phyloP scores from a whole-genome alignment of 139 green algal species.

The Limnomonas spitsbergensis region DNA sequence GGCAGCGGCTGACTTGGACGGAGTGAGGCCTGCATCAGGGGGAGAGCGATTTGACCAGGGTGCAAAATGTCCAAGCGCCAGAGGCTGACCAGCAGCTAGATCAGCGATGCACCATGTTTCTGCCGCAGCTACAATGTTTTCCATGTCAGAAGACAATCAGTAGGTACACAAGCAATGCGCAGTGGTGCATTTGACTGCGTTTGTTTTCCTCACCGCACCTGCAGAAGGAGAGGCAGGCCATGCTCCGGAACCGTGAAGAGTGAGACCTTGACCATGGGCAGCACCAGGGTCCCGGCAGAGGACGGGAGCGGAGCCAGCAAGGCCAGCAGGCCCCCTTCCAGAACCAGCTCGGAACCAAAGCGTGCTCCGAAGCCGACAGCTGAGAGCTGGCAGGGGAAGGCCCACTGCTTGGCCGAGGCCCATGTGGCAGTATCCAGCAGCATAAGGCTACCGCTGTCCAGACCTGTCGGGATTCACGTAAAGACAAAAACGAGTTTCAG shows the following conservation, averaged over 20 bases:
- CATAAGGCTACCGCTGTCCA: not conserved
- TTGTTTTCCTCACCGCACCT: not conserved
- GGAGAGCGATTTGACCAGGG: too few species aligned
- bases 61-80: too few species aligned
- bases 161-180: too few species aligned
- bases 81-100: too few species aligned
- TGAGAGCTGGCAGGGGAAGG: not conserved
- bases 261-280: not conserved
- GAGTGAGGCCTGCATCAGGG: too few species aligned
- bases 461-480: conserved; percentile 6
- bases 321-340: not conserved
- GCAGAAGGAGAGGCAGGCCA: not conserved
- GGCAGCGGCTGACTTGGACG: too few species aligned
- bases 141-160: too few species aligned
- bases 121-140: too few species aligned
- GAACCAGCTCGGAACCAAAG: not conserved
- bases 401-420: not conserved
- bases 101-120: too few species aligned
- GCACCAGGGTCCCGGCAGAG: not conserved
- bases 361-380: not conserved
- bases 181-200: too few species aligned
- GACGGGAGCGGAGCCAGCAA: not conserved
- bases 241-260: not conserved
- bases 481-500: too few species aligned
- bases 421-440: conserved; percentile 19